Evolutionary conservation across 306 rosid genomes (phyloP).

Genomic region (Trifolium fragiferum): DNA sequence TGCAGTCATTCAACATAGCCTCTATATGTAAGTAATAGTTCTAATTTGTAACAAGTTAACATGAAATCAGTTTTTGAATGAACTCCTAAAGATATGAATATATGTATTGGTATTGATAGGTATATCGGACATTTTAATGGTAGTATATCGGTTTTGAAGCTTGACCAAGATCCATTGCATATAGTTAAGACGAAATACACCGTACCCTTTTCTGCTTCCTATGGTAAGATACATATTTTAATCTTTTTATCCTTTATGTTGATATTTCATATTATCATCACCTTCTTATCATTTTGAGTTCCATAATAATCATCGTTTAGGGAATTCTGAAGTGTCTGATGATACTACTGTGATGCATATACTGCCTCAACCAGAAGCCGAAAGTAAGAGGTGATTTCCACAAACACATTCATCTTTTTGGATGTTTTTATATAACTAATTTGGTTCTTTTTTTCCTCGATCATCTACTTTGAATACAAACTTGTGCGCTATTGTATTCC

Average conservation of each 20-base stretch:
- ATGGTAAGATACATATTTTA: slow-evolving; percentile 59
- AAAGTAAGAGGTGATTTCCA: slow-evolving; percentile 75
- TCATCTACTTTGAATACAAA: slow-evolving; percentile 6
- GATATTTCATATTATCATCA: slow-evolving; percentile 3
- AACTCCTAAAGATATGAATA: slow-evolving; percentile 16
- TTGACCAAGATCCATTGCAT: slow-evolving; percentile 65
- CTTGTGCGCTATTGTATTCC: slow-evolving; percentile 24
- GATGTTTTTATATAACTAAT: background rate
- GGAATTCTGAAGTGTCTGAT: slow-evolving; percentile 60
- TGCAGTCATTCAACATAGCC: slow-evolving; percentile 61
- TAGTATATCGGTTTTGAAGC: slow-evolving; percentile 74
- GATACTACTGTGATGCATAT: slow-evolving; percentile 58
- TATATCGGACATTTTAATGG: slow-evolving; percentile 78
- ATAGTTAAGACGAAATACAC: slow-evolving; percentile 66
- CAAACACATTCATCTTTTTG: slow-evolving; percentile 28
- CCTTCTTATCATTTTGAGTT: slow-evolving; percentile 14
- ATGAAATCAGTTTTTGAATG: background rate
- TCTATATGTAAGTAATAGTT: slow-evolving; percentile 64
- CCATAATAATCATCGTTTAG: slow-evolving; percentile 50
- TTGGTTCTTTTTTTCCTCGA: background rate
- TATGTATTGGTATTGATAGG: slow-evolving; percentile 53
- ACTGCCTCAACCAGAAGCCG: slow-evolving; percentile 84
- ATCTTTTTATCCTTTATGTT: slow-evolving; percentile 1
- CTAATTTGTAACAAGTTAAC: slow-evolving; percentile 22
- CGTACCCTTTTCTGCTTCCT: slow-evolving; percentile 74